A percentile compares a stretch with the other conserved stretches of the same genome.
These are phyloP conservation scores for Polytrichum formosum DNA, from an alignment of 225 moss, liverwort and hornwort genomes.

Conservation along the genomic window DNA sequence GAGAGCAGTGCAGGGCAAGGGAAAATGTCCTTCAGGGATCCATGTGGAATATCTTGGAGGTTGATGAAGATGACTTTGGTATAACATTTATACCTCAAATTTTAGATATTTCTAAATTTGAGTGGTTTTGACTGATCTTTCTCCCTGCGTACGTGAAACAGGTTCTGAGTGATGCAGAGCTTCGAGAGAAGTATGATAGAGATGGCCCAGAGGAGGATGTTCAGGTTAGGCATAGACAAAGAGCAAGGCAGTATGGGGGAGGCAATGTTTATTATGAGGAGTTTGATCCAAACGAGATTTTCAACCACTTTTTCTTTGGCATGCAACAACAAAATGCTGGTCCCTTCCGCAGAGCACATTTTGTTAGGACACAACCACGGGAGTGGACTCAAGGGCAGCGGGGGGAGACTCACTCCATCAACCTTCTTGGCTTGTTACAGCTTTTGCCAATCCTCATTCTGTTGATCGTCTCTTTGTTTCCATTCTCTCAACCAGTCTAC, in stretches of 20 bases:
- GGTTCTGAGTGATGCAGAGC: slow-evolving; percentile 76
- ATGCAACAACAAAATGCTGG: slow-evolving; percentile 71
- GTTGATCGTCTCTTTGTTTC: slow-evolving; percentile 89
- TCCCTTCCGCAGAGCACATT: slow-evolving; percentile 76
- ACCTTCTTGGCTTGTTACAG: slow-evolving; percentile 79
- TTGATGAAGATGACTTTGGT: too few relatives aligned
- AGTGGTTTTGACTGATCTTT: slow-evolving; percentile 6
- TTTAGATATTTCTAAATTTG: neutral
- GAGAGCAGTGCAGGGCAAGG: too few relatives aligned
- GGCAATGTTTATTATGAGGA: slow-evolving; percentile 75
- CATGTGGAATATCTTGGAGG: too few relatives aligned
- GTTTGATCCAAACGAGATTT: slow-evolving; percentile 92
- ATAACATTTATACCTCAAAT: too few relatives aligned
- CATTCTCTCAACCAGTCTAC: slow-evolving; percentile 91
- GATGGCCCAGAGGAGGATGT: slow-evolving; percentile 89
- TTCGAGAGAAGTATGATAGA: slow-evolving; percentile 87
- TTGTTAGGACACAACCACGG: slow-evolving; percentile 49
- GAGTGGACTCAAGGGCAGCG: slow-evolving; percentile 48
- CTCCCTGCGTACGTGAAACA: slow-evolving; percentile 15
- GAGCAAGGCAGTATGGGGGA: slow-evolving; percentile 52
- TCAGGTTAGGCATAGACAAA: slow-evolving; percentile 59
- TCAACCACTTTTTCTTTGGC: slow-evolving; percentile 97
- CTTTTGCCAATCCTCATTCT: slow-evolving; percentile 88
- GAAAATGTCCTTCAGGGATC: too few relatives aligned
- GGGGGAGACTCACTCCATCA: slow-evolving; percentile 61